Evolutionary conservation across 306 rosid genomes (phyloP).

Genomic region (Vigna nakashimae): DNA sequence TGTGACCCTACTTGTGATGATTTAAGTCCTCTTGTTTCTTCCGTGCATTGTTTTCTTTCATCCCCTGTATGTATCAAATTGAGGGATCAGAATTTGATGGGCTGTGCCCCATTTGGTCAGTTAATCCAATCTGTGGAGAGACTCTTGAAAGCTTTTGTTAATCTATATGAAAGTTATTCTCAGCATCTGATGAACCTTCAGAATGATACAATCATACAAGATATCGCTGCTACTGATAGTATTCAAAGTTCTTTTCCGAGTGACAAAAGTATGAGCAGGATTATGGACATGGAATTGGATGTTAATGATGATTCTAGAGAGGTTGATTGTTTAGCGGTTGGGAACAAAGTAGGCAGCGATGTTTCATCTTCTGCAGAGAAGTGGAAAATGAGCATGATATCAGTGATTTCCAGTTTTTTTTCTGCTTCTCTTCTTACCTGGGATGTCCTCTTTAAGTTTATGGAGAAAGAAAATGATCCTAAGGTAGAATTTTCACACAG

Average conservation of each 20-base stretch:
- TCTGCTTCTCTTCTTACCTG: slow-evolving; percentile 71
- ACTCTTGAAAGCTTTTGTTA: slow-evolving; percentile 69
- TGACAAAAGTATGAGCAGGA: slow-evolving; percentile 65
- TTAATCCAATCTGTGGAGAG: slow-evolving; percentile 64
- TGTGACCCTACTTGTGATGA: slow-evolving; percentile 58
- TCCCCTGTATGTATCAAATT: slow-evolving; percentile 63
- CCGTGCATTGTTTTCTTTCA: slow-evolving; percentile 67
- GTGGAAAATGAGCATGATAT: slow-evolving; percentile 78
- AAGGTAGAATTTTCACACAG: slow-evolving; percentile 57
- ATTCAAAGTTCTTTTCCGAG: slow-evolving; percentile 44
- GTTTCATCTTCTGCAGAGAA: slow-evolving; percentile 57
- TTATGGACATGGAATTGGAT: slow-evolving; percentile 87
- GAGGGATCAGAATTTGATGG: slow-evolving; percentile 56
- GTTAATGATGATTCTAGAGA: slow-evolving; percentile 73
- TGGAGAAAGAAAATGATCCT: slow-evolving; percentile 70
- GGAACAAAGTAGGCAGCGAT: slow-evolving; percentile 49
- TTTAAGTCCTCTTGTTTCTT: slow-evolving; percentile 54
- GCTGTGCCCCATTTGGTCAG: slow-evolving; percentile 53
- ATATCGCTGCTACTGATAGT: slow-evolving; percentile 52
- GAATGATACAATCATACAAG: slow-evolving; percentile 54
- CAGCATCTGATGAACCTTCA: slow-evolving; percentile 50
- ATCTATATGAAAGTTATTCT: slow-evolving; percentile 69
- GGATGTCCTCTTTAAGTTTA: slow-evolving; percentile 69
- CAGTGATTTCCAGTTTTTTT: slow-evolving; percentile 71
- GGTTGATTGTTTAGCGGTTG: slow-evolving; percentile 53